Conservation (phyloP, 306 rosid genomes). For the Malus sieversii region DNA sequence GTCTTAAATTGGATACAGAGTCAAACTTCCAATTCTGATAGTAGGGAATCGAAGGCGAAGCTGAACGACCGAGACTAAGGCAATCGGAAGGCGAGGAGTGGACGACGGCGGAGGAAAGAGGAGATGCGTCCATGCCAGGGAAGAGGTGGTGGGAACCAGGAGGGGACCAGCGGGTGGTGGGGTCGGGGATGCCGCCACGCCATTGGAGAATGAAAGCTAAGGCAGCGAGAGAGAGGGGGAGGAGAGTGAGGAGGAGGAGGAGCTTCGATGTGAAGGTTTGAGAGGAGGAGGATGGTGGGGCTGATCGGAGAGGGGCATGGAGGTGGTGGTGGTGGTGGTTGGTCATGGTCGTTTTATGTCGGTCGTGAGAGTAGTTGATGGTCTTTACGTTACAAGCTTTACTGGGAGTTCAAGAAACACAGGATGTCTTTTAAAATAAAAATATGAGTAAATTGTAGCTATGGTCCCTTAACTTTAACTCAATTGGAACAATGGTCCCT, state of each 20-base stretch:
- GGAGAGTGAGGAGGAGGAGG: conserved; percentile 75
- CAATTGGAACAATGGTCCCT: too few relatives aligned
- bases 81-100: conserved; percentile 50
- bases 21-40: conserved; percentile 78
- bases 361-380: background rate
- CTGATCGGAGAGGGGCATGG: conserved; percentile 56
- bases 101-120: conserved; percentile 51
- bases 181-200: conserved; percentile 94
- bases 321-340: conserved; percentile 41
- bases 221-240: conserved; percentile 79
- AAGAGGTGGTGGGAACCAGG: conserved; percentile 63
- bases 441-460: too few relatives aligned
- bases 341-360: conserved; percentile 24
- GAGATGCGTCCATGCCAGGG: conserved; percentile 90
- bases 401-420: too few relatives aligned
- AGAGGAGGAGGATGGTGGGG: conserved; percentile 30
- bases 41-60: conserved; percentile 71
- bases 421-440: too few relatives aligned
- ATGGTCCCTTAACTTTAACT: too few relatives aligned
- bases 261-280: conserved; percentile 55
- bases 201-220: conserved; percentile 93
- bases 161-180: conserved; percentile 63
- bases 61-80: conserved; percentile 56
- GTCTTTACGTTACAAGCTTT: background rate
- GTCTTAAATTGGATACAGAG: conserved; percentile 48